A percentile compares a stretch with the other conserved stretches of the same genome.
Conservation (phyloP, 2,329 filamentous ascomycete genomes). For the Botrytis cinerea region DNA sequence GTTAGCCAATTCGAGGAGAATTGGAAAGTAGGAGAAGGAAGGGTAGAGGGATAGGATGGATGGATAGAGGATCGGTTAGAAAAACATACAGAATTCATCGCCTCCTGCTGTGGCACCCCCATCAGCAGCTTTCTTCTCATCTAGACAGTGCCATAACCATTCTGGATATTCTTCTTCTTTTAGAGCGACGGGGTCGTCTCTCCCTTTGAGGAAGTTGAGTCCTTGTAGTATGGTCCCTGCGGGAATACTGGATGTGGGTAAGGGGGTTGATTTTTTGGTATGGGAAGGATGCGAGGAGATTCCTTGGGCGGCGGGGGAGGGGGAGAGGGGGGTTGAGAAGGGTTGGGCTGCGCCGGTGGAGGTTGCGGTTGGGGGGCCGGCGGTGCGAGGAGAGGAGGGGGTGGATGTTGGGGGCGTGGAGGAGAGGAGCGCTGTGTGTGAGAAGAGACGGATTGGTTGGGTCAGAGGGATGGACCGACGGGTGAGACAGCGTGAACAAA, state of each 20-base stretch:
- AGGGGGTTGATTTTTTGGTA: conserved; percentile 17
- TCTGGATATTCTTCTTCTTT: conserved; percentile 75
- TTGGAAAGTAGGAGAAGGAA: background rate
- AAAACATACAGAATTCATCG: conserved; percentile 75
- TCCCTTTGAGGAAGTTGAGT: conserved; percentile 75
- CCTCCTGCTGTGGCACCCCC: conserved; percentile 55
- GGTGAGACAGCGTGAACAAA: conserved; percentile 51
- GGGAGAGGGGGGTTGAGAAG: conserved; percentile 41
- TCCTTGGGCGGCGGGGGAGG: conserved; percentile 30
- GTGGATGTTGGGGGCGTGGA: conserved; percentile 34
- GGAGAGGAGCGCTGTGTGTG: conserved; percentile 27
- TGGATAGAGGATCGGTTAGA: background rate
- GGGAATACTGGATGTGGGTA: conserved; percentile 39
- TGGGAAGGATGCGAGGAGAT: background rate
- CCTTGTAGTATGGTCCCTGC: conserved; percentile 72
- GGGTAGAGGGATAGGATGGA: background rate
- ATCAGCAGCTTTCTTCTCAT: conserved; percentile 57
- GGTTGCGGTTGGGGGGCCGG: conserved; percentile 33
- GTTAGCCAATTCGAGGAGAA: conserved; percentile 9
- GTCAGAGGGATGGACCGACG: conserved; percentile 40
- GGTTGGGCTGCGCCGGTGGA: conserved; percentile 39
- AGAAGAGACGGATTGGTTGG: conserved; percentile 28
- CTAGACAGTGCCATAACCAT: conserved; percentile 77
- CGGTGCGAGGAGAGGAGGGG: conserved; percentile 27
- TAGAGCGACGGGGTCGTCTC: conserved; percentile 70